Base-by-base conservation (phyloP, 1,284 basidiomycete species). In the Neonothopanus nambi region DNA sequence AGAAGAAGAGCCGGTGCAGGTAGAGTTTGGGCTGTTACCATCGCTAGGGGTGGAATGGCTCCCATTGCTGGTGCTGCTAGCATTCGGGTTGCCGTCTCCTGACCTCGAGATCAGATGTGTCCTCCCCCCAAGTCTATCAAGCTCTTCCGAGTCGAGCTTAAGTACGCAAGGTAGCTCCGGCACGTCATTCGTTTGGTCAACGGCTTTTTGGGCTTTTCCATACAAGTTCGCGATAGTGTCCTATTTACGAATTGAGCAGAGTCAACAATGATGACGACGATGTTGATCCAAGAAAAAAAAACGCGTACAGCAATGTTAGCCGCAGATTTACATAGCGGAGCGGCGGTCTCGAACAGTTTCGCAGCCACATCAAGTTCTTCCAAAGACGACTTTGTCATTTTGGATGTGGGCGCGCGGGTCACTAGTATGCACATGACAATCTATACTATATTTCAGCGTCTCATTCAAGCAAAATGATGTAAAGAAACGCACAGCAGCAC, bases 371-470 rank as follows among this genome's bases (percentile, higher is more conserved):
- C 79, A 13, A 89, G 68, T 60, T 87, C 82, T n/a, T 76, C 72
- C 37, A 87, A 56, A 6, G 85, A 79, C 1, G 81, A 72, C 4
- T 69, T 63, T 1, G 82, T 74, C 59, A 89, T 70, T 35, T 76
- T 79, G 2, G 81, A 84, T 12, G 65, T 73, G 0, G 86, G 83
- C 1, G 83, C 78, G 13, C 77, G 75, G 4, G 79, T 81, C 1
- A 81, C 79, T 5, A 89, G 67, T 50, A 88, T 72, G 54, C 84
- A 85, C 80, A 89, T 81, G 3, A 86, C 80, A 54, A 89, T 81
- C 87, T 89, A 59, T 23, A 23, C 15, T n/a, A n/a, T n/a, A n/a
- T n/a, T n/a, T n/a, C n/a, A n/a, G n/a, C n/a, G n/a, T n/a, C n/a
- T n/a, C n/a, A n/a, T n/a, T 24, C 35, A 13, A 49, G 15, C 8